Evolutionary conservation across 352 stramenopile genomes (phyloP), one percentile per base, ranked within the genome.

Genomic region (Globisporangium parvum): DNA sequence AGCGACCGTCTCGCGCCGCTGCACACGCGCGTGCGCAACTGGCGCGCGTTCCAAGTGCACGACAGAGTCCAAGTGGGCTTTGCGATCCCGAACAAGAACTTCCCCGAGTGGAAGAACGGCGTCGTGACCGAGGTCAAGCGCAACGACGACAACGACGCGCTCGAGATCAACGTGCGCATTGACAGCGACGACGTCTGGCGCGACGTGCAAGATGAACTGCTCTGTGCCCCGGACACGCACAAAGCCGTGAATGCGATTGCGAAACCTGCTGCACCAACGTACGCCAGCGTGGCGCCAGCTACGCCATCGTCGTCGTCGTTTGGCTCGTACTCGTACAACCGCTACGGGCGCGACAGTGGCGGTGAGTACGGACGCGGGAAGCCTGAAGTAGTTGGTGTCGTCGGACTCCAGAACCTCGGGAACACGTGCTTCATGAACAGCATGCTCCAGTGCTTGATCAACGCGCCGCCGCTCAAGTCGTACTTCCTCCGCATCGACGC

Each of bases 401-500:
- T 94, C 8, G 85, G 85, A 3, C 71, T 95, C 11, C 67, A 82
- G 47, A 95, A 86, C 55, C 66, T 86, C 20, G 80, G 72, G 24
- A 93, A 88, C 60, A 93, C 78, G n/a, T 93, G 83, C 67, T 93
- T 93, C 59, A 65, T 93, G 55, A 93, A 93, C 69, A 90, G 79
- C 49, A 87, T 91, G 77, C 48, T 93, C 52, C 83, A 93, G 60
- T 99, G 96, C 57, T 67, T 99, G 24, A 96, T 93, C 52, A 92
- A 98, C 53, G 93, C 96, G n/a, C 68, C 82, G 47, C 75, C 86
- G 6, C 76, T 99, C 15, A 95, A 93, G 18, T 67, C 91, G 47
- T 98, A 97, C 67, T 99, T 99, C 66, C 63, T 97, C 0, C 67
- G 62, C 48, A 75, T 75, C 21, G 67, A 96, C 48, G 77, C 88